A percentile compares a stretch with the other conserved stretches of the same genome.
phyloP scores from a whole-genome alignment of 371 early-diverging fungal genomes.

The Apophysomyces elegans region DNA sequence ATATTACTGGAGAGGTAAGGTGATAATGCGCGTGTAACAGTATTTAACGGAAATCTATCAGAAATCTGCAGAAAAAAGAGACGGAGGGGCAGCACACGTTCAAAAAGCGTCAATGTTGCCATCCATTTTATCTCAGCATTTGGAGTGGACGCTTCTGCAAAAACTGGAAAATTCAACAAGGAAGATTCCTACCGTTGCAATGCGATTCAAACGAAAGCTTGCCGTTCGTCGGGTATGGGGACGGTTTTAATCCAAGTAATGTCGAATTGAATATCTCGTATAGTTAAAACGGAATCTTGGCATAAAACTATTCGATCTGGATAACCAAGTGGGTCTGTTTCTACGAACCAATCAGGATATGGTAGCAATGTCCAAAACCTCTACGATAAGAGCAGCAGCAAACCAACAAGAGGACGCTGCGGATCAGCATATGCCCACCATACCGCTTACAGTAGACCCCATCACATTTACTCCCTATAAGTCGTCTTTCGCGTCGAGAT shows the following conservation, averaged over 20 bases:
- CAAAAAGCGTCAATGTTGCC: background rate
- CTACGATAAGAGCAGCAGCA: slow-evolving; percentile 26
- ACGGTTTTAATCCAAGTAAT: background rate
- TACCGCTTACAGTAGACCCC: slow-evolving; percentile 13
- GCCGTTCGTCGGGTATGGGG: slow-evolving; percentile 56
- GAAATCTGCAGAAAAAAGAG: background rate
- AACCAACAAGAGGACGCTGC: slow-evolving; percentile 24
- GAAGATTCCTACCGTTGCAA: slow-evolving; percentile 52
- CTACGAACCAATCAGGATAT: slow-evolving; percentile 35
- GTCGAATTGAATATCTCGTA: background rate
- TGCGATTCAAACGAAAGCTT: slow-evolving; percentile 69
- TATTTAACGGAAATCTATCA: background rate
- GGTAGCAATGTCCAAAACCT: slow-evolving; percentile 40
- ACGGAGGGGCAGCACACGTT: background rate
- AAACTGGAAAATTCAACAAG: slow-evolving; percentile 55
- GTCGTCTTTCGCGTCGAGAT: slow-evolving; percentile 74
- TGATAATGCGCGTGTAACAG: no score
- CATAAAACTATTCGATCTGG: slow-evolving; percentile 66
- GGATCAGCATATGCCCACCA: slow-evolving; percentile 11
- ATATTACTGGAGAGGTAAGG: slow-evolving; percentile 5
- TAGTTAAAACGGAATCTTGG: slow-evolving; percentile 65
- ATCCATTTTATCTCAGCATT: slow-evolving; percentile 37
- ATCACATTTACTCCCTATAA: slow-evolving; percentile 61
- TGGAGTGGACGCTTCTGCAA: slow-evolving; percentile 66
- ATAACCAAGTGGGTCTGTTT: slow-evolving; percentile 48